Percentiles rank a stretch among this genome's conserved stretches.
Conservation (phyloP, 2,329 filamentous ascomycete genomes). For the Stemphylium beticola region DNA sequence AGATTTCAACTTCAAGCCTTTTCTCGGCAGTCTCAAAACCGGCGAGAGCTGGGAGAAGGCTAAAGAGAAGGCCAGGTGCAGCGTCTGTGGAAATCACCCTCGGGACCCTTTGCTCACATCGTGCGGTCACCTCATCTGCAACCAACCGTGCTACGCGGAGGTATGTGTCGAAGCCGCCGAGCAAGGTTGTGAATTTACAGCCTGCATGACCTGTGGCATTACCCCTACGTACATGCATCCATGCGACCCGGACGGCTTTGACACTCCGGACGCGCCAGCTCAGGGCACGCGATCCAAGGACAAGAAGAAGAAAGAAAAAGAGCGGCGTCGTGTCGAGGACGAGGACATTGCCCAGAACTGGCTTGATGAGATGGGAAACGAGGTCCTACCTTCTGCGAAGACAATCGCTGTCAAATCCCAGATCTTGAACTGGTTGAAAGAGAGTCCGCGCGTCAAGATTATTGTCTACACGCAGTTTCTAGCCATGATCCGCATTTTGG, state of each 20-base stretch:
- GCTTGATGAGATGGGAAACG: conserved; percentile 45
- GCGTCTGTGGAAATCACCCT: conserved; percentile 51
- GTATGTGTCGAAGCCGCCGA: conserved; percentile 39
- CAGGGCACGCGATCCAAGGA: conserved; percentile 23
- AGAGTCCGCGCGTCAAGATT: conserved; percentile 60
- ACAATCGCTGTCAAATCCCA: conserved; percentile 55
- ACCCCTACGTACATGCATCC: conserved; percentile 27
- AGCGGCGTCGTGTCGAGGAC: conserved; percentile 13
- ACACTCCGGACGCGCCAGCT: conserved; percentile 3
- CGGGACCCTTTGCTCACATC: conserved; percentile 53
- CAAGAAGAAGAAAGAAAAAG: conserved; percentile 23
- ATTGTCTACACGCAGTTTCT: conserved; percentile 67
- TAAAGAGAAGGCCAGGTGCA: conserved; percentile 53
- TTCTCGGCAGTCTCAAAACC: conserved; percentile 45
- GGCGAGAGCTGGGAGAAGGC: conserved; percentile 48
- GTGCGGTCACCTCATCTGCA: conserved; percentile 65
- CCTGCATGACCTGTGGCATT: conserved; percentile 46
- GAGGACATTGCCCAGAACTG: conserved; percentile 48
- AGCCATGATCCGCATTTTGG: conserved; percentile 59
- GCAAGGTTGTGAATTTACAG: not conserved
- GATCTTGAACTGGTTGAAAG: conserved; percentile 53
- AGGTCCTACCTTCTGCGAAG: conserved; percentile 54
- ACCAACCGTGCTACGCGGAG: conserved; percentile 51
- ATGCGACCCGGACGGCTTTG: conserved; percentile 31
- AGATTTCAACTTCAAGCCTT: conserved; percentile 50